These are phyloP conservation scores for Termitomyces sp. DNA, from an alignment of 768 basidiomycete species.

Conservation along the genomic window DNA sequence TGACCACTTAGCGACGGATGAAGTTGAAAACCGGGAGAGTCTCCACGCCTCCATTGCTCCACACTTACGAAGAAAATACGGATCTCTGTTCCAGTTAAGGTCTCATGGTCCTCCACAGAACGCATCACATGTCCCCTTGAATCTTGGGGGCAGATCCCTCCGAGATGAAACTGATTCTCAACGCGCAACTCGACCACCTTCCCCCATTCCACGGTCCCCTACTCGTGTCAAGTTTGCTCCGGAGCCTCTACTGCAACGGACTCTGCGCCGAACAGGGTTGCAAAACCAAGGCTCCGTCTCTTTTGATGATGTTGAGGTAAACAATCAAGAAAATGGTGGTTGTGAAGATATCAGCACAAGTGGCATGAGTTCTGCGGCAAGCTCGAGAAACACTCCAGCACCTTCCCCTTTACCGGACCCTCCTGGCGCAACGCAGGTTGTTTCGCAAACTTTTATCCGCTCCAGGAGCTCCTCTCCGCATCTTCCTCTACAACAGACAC, in stretches of 20 bases:
- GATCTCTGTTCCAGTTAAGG: conserved; percentile 7
- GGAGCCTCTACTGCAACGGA: conserved; percentile 3
- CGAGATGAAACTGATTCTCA: conserved; percentile 11
- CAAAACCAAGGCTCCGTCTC: neutral
- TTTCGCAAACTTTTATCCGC: conserved; percentile 17
- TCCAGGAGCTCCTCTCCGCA: conserved; percentile 22
- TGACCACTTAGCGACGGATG: neutral
- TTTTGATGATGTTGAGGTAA: neutral
- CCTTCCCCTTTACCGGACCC: conserved; percentile 15
- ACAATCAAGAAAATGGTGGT: neutral
- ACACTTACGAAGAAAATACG: conserved; percentile 12
- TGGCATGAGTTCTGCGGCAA: neutral
- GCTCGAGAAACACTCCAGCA: neutral
- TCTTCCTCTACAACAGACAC: conserved; percentile 16
- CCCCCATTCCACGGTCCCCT: conserved; percentile 12
- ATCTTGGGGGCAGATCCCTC: neutral
- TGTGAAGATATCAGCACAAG: neutral
- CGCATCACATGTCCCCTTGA: conserved; percentile 19
- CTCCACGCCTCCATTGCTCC: neutral
- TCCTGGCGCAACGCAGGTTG: conserved; percentile 16
- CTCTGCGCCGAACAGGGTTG: neutral
- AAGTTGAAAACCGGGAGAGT: neutral
- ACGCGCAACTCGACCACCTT: conserved; percentile 26
- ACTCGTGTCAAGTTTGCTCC: conserved; percentile 19
- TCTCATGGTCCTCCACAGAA: conserved; percentile 21